These are phyloP conservation scores for Hypoxylon perforatum DNA, from an alignment of 495 filamentous ascomycete genomes.

Conservation along the genomic window DNA sequence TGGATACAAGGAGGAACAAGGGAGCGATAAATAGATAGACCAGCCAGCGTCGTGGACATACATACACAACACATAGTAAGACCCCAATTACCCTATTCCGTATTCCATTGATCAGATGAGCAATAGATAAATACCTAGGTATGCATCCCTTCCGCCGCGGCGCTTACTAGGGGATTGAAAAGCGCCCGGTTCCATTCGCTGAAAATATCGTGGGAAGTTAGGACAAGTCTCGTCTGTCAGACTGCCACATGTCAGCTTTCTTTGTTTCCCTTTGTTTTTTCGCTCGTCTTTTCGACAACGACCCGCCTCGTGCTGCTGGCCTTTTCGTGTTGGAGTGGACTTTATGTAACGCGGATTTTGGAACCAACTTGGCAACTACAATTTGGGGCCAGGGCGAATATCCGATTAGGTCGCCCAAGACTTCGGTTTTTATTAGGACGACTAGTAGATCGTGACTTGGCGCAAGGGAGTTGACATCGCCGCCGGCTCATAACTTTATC, in stretches of 20 bases:
- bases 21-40: background rate
- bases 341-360: conserved; percentile 32
- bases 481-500: conserved; percentile 22
- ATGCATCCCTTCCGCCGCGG: conserved; percentile 39
- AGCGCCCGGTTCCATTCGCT: conserved; percentile 25
- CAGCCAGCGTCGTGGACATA: no score
- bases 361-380: conserved; percentile 38
- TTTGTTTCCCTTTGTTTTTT: background rate
- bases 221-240: conserved; percentile 21
- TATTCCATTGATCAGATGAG: conserved; percentile 37
- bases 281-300: background rate
- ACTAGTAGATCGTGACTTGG: conserved; percentile 14
- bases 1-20: background rate
- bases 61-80: background rate
- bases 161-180: conserved; percentile 25
- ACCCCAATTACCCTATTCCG: conserved; percentile 13
- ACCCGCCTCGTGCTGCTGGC: background rate
- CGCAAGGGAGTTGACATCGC: conserved; percentile 22
- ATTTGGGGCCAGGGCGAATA: conserved; percentile 17
- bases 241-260: conserved; percentile 38
- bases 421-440: background rate
- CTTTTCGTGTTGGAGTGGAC: conserved; percentile 30
- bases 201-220: background rate
- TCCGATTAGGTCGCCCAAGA: background rate
- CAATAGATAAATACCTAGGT: conserved; percentile 24